Evolutionary conservation across 164 flowering plant species (phyloP).

Genomic region (Warburgia ugandensis): DNA sequence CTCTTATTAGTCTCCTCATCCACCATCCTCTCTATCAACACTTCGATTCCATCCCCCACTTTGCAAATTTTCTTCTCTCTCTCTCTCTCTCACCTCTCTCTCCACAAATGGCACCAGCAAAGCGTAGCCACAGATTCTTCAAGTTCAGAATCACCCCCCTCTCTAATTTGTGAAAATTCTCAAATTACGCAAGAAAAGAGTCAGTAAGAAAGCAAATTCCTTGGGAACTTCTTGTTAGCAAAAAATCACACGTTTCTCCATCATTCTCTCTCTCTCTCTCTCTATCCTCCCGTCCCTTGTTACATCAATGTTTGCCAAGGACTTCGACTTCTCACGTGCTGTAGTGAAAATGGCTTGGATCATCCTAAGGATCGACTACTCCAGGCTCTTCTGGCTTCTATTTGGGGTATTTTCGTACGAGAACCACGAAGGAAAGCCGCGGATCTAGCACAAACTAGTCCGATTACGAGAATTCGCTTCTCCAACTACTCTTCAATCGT

Average conservation of each 20-base stretch:
- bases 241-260: background rate
- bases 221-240: too few relatives aligned
- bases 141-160: constrained; percentile 40
- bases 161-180: background rate
- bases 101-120: constrained; percentile 43
- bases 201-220: background rate
- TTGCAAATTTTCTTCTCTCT: background rate
- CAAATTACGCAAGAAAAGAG: background rate
- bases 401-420: constrained; percentile 75
- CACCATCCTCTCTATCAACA: constrained; percentile 6
- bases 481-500: background rate
- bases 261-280: background rate
- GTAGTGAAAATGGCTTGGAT: constrained; percentile 72
- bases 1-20: constrained; percentile 7
- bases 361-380: constrained; percentile 67
- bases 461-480: background rate
- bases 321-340: constrained; percentile 35
- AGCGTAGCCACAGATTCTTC: constrained; percentile 62
- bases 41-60: constrained; percentile 1
- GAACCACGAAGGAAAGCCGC: constrained; percentile 82
- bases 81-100: background rate
- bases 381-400: constrained; percentile 73
- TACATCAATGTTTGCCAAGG: constrained; percentile 33
- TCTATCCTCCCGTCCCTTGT: background rate
- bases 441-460: constrained; percentile 30